Evolutionary conservation across 2,329 filamentous ascomycete genomes (phyloP).

Genomic region (Sporothrix inflata): DNA sequence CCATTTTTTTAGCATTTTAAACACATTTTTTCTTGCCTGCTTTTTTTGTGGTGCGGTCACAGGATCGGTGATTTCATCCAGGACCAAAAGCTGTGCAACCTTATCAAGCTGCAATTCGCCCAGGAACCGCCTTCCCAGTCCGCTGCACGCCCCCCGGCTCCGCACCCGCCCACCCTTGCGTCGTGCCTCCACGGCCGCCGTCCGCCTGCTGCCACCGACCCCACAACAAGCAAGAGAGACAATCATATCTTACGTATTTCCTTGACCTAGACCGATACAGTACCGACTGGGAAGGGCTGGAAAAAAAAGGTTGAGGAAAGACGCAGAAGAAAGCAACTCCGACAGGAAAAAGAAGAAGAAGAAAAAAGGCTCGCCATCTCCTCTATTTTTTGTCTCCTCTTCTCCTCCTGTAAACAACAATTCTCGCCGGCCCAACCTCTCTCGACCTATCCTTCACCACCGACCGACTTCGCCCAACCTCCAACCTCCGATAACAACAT

Average conservation of each 20-base stretch:
- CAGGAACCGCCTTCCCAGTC: background rate
- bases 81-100: background rate
- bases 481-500: background rate
- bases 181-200: background rate
- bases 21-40: background rate
- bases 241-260: background rate
- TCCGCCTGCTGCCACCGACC: slow-evolving; percentile 1
- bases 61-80: slow-evolving; percentile 7
- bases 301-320: background rate
- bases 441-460: background rate
- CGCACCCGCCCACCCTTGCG: background rate
- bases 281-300: background rate
- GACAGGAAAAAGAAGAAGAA: no score
- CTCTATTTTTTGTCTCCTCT: background rate
- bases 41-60: background rate
- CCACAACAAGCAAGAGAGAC: background rate
- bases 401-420: background rate
- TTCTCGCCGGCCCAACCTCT: background rate
- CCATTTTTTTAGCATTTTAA: background rate
- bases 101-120: background rate
- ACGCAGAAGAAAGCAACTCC: background rate
- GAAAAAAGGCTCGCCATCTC: background rate
- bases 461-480: background rate
- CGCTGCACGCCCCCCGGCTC: slow-evolving; percentile 3
- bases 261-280: background rate